These are phyloP conservation scores for Phytophthora litchii DNA, from an alignment of 352 stramenopile species.

Conservation along the genomic window DNA sequence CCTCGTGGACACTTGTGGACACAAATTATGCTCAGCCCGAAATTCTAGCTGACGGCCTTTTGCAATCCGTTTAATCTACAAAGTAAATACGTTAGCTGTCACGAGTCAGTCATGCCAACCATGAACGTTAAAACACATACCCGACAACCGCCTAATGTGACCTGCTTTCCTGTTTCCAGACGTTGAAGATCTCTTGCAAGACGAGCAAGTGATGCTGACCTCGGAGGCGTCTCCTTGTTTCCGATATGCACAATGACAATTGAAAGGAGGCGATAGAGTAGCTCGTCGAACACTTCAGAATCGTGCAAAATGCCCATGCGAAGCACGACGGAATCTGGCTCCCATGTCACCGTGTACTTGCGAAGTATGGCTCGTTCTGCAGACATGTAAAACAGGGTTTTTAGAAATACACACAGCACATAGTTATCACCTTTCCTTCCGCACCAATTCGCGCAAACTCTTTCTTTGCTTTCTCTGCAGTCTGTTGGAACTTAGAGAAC, in stretches of 20 bases:
- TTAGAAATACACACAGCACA: constrained; percentile 5
- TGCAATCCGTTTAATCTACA: constrained; percentile 35
- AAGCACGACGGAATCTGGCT: constrained; percentile 42
- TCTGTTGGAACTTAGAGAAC: constrained; percentile 55
- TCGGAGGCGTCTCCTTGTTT: constrained; percentile 60
- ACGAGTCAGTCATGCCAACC: neutral
- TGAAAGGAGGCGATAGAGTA: constrained; percentile 66
- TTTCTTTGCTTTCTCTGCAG: constrained; percentile 51
- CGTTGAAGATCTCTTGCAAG: constrained; percentile 51
- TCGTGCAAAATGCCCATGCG: constrained; percentile 52
- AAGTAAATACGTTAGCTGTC: too few relatives aligned
- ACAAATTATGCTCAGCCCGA: constrained; percentile 35
- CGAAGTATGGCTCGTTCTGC: constrained; percentile 58
- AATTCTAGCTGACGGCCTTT: constrained; percentile 46
- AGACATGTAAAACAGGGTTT: constrained; percentile 3
- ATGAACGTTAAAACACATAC: constrained; percentile 37
- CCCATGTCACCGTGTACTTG: constrained; percentile 43
- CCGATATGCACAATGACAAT: constrained; percentile 58
- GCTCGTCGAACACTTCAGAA: constrained; percentile 63
- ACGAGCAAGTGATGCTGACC: constrained; percentile 54
- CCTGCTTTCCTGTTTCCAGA: constrained; percentile 66
- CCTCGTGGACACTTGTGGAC: too few relatives aligned
- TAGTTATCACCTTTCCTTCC: neutral
- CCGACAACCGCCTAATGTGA: constrained; percentile 71
- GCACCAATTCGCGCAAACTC: constrained; percentile 53